Base-by-base conservation (phyloP, 495 filamentous ascomycete species). In the Saxispiralis lemnorum region DNA sequence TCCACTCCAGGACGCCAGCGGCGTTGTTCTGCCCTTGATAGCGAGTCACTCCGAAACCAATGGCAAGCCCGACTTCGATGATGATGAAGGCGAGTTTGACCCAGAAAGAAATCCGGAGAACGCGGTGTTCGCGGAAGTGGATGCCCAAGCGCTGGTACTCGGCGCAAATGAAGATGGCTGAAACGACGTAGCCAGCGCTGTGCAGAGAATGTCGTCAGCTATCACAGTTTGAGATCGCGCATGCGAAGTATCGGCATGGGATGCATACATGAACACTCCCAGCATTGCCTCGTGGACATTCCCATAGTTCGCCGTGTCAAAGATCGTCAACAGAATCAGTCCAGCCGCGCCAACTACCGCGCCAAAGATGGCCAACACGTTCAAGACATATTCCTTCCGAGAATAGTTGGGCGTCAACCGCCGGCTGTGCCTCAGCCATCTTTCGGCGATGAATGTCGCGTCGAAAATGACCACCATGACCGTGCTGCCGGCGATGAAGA, bases 141-240 rank as follows among this genome's bases (percentile, higher is more conserved):
- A 76, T 75, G 24, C 86, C 84, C 0, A 96, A 67, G 0, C 79
- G 75, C 49, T 87, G 74, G 58, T 93, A 95, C 53, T 94, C 87
- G 61, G 73, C 73, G 64, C 84, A 92, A 48, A 86, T 79, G 54
- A 85, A 79, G 41, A 93, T 72, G 32, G 85, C 85, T 14, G 75
- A 81, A 24, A 93, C 53, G 19, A 93, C 61, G 54, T 88, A 80
- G n/a, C 77, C 76, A 36, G 60, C 69, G 17, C 56, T 51, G 39
- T 2, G 6, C 5, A 28, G 24, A 28, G 24, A 28, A 32, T 7
- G 31, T 38, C 2, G 35, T 56, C 39, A 43, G 47, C 41, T 32
- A 39, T n/a, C n/a, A n/a, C n/a, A n/a, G n/a, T 14, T 2, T n/a
- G 28, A 31, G 1, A 5, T 38, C 16, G 24, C 13, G 24, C 15